Evolutionary conservation across 163 green algal species (phyloP).

Genomic region (Scenedesmus sp.): DNA sequence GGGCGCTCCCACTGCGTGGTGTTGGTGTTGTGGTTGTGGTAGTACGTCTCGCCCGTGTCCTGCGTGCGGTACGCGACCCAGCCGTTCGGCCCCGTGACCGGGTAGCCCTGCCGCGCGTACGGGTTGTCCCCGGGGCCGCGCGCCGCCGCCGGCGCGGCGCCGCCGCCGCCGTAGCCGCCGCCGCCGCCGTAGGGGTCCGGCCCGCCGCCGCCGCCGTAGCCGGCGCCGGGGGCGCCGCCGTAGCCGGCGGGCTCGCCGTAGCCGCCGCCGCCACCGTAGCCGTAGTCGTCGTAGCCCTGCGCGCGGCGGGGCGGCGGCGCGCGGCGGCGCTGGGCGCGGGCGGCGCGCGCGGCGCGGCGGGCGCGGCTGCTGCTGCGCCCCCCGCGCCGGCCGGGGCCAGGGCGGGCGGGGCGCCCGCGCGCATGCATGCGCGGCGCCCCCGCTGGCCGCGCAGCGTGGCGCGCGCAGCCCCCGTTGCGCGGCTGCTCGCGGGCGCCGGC

Average conservation of each 20-base stretch:
- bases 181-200: constrained; percentile 28
- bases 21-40: constrained; percentile 54
- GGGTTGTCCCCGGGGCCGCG: constrained; percentile 32
- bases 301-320: background rate
- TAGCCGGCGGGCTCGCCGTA: constrained; percentile 22
- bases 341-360: too few species aligned
- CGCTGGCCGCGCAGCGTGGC: too few species aligned
- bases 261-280: constrained; percentile 38
- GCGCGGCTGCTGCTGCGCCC: too few species aligned
- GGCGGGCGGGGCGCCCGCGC: too few species aligned
- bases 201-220: constrained; percentile 33
- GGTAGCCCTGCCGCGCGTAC: constrained; percentile 37
- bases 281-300: constrained; percentile 42
- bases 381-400: too few species aligned
- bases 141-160: background rate
- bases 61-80: constrained; percentile 52
- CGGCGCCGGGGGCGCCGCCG: constrained; percentile 10
- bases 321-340: too few species aligned
- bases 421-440: too few species aligned
- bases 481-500: too few species aligned
- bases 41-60: constrained; percentile 57
- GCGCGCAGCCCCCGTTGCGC: too few species aligned
- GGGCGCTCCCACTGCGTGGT: constrained; percentile 57
- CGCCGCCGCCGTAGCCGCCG: constrained; percentile 20
- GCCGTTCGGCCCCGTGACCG: constrained; percentile 49